Conservation (phyloP, 1,139 yeast species). For the Hemisphaericaspora lyxosophila region DNA sequence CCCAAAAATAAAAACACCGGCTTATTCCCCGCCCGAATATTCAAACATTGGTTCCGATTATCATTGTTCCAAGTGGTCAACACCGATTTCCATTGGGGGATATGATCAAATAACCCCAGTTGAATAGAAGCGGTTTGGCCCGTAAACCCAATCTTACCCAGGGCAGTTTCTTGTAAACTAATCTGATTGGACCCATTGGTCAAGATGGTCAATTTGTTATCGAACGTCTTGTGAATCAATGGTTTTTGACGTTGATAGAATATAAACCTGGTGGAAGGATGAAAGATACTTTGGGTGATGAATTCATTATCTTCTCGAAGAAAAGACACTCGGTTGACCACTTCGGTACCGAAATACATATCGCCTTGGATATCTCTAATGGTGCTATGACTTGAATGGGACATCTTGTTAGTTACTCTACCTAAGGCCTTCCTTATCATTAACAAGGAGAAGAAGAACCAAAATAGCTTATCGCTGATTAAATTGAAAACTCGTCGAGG, state of each 20-base stretch:
- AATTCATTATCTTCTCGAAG: slow-evolving; percentile 67
- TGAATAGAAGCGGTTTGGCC: slow-evolving; percentile 9
- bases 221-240: slow-evolving; percentile 31
- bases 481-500: no score
- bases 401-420: no score
- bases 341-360: slow-evolving; percentile 53
- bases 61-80: slow-evolving; percentile 30
- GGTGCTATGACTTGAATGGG: slow-evolving; percentile 11
- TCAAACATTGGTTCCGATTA: slow-evolving; percentile 35
- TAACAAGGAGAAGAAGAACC: no score
- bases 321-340: slow-evolving; percentile 77
- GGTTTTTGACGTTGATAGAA: slow-evolving; percentile 45
- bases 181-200: slow-evolving; percentile 36
- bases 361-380: slow-evolving; percentile 29
- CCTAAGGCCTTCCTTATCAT: no score
- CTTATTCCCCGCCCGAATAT: slow-evolving; percentile 30
- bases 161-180: slow-evolving; percentile 14
- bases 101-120: slow-evolving; percentile 13
- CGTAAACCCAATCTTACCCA: slow-evolving; percentile 18
- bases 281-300: slow-evolving; percentile 51
- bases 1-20: slow-evolving; percentile 67
- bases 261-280: slow-evolving; percentile 56
- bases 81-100: slow-evolving; percentile 25
- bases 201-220: slow-evolving; percentile 32
- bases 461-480: no score